Percentiles rank a stretch among this genome's conserved stretches.
phyloP scores from a whole-genome alignment of 2,329 filamentous ascomycete genomes.

The Davidsoniella neocaledoniae region DNA sequence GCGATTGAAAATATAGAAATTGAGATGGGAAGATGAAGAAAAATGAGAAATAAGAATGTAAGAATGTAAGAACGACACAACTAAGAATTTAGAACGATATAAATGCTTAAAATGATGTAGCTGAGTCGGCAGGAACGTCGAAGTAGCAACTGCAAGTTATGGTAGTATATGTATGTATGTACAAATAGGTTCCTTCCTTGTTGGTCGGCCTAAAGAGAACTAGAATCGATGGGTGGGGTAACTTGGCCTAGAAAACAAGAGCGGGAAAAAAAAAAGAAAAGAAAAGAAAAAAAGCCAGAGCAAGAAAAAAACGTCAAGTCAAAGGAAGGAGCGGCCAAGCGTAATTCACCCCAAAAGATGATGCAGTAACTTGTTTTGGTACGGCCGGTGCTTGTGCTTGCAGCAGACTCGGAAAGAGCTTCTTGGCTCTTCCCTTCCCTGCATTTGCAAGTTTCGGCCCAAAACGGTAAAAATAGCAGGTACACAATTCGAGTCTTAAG shows the following conservation, averaged over 20 bases:
- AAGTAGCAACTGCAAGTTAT: not conserved
- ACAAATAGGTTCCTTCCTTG: not conserved
- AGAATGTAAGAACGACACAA: too few relatives aligned
- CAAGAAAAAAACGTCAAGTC: not conserved
- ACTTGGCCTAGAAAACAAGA: not conserved
- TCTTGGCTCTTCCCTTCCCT: too few relatives aligned
- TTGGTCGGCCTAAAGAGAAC: not conserved
- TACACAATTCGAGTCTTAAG: not conserved
- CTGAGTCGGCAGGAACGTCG: constrained; percentile 3
- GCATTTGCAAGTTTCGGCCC: not conserved
- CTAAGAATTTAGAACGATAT: too few relatives aligned
- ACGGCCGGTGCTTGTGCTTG: too few relatives aligned
- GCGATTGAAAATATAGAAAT: not conserved
- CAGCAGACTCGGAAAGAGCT: too few relatives aligned
- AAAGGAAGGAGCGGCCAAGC: too few relatives aligned
- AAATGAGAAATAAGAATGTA: not conserved
- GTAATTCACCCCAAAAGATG: too few relatives aligned
- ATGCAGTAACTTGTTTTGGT: too few relatives aligned
- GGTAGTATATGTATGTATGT: too few relatives aligned
- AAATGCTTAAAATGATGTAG: not conserved
- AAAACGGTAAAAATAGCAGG: constrained; percentile 1
- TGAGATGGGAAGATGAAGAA: not conserved
- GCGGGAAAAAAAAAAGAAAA: too few relatives aligned
- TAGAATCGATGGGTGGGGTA: not conserved
- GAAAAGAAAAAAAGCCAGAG: not conserved